Evolutionary conservation across 257 asterid genomes (phyloP), one percentile per base, ranked within the genome.

Genomic region (Linaria vulgaris): DNA sequence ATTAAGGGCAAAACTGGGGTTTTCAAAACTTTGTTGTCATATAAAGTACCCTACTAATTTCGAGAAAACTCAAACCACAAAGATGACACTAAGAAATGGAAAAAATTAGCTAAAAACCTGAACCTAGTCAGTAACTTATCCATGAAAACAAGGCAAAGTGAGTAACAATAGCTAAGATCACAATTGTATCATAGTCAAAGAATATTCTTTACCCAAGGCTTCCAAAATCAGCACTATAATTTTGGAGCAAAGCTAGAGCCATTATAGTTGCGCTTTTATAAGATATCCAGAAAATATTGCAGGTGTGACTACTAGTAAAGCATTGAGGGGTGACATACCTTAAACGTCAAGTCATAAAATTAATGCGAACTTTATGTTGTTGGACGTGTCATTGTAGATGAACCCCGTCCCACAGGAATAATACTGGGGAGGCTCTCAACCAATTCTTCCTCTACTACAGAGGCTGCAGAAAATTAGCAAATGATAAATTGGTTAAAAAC

Each of bases 311-410:
- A 24, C 27, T 3, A 14, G 59, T 54, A 20, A 56, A 16, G 16
- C 27, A 30, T 17, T 12, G 4, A 22, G 38, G 8, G 61, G 39
- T 59, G 38, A 68, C 5, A 16, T 54, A 70, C 76, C 82, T 67
- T 27, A 51, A 56, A 43, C 56, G 43, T 51, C 34, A 20, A 20
- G 56, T 70, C 22, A 24, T 48, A 30, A 48, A 54, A 20, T 49
- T 31, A 23, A n/a, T 9, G 41, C 22, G 55, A 52, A 61, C 61
- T 69, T 91, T 77, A 88, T 67, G 88, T 86, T 47, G 98, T 92
- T 60, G 98, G 98, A 53, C 92, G 90, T 23, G 97, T 92, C 88
- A 85, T 72, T 1, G 96, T 88, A 62, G 98, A 88, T 19, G 98
- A 85, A n/a, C 98, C 97, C 57, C 98, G 85, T 20, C 98, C 97